Evolutionary conservation across 805 yeast genomes (phyloP).

Genomic region (Torulaspora microellipsoides): DNA sequence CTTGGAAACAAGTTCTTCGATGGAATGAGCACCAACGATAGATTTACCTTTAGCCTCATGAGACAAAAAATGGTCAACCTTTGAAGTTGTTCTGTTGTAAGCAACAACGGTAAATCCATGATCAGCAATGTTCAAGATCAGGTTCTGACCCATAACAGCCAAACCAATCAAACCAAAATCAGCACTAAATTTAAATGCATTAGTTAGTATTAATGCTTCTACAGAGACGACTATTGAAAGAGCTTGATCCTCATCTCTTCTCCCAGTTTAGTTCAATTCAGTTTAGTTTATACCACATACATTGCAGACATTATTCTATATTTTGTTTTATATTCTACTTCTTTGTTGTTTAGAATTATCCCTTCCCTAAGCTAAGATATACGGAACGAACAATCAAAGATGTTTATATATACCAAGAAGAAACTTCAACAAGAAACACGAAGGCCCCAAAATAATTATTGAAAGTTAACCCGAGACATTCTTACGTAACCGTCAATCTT

Average conservation of each 20-base stretch:
- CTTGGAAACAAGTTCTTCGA: conserved; percentile 80
- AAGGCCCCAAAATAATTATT: too few species aligned
- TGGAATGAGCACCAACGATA: conserved; percentile 90
- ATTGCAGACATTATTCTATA: conserved; percentile 9
- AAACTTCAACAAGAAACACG: too few species aligned
- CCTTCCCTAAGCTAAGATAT: too few species aligned
- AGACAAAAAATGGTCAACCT: conserved; percentile 89
- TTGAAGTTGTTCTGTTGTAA: conserved; percentile 94
- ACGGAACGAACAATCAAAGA: too few species aligned
- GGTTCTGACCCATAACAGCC: conserved; percentile 99
- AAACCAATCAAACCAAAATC: conserved; percentile 98
- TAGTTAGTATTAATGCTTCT: not conserved
- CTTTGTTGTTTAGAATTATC: too few species aligned
- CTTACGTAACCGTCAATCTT: too few species aligned
- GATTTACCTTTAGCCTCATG: conserved; percentile 98
- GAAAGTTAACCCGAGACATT: too few species aligned
- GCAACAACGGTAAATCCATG: conserved; percentile 98
- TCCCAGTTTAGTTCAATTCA: too few species aligned
- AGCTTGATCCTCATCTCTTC: too few species aligned
- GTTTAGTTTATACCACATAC: not conserved
- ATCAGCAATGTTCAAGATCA: conserved; percentile 96
- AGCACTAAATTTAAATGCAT: conserved; percentile 32
- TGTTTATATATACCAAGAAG: too few species aligned
- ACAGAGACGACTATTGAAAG: too few species aligned
- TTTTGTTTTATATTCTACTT: too few species aligned